Conservation (phyloP, 495 filamentous ascomycete species). For the Penicillium canescens region DNA sequence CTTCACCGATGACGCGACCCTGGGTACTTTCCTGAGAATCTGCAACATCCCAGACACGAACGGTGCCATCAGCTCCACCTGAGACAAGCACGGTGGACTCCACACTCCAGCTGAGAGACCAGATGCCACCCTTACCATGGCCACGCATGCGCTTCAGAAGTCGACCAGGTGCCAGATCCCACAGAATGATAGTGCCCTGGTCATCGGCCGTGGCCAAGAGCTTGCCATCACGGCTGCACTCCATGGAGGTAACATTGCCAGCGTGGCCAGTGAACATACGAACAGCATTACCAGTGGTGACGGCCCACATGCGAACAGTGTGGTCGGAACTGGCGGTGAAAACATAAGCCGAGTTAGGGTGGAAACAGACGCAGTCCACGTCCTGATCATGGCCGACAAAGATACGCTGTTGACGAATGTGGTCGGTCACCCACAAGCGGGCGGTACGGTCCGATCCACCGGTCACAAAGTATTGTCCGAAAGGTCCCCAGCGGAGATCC, state of each 20-base stretch:
- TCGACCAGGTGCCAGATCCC: constrained; percentile 83
- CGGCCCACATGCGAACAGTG: constrained; percentile 95
- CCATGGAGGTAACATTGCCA: constrained; percentile 76
- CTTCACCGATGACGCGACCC: constrained; percentile 60
- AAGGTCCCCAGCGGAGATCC: constrained; percentile 87
- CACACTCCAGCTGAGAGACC: constrained; percentile 85
- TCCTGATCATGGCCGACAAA: constrained; percentile 89
- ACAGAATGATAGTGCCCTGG: constrained; percentile 82
- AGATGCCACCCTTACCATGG: constrained; percentile 91
- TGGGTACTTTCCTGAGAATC: constrained; percentile 57
- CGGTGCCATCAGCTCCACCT: constrained; percentile 87
- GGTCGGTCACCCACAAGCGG: constrained; percentile 86
- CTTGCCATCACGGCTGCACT: constrained; percentile 84
- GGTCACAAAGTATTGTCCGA: constrained; percentile 92
- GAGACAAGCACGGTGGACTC: constrained; percentile 87
- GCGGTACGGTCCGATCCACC: constrained; percentile 86
- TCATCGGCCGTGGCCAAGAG: constrained; percentile 85
- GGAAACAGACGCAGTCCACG: constrained; percentile 83
- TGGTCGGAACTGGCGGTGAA: constrained; percentile 90
- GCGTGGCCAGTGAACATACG: constrained; percentile 91
- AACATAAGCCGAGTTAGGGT: constrained; percentile 88
- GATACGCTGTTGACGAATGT: constrained; percentile 83
- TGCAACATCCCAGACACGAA: constrained; percentile 90
- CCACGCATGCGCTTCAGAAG: constrained; percentile 90
- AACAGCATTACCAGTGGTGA: constrained; percentile 79